Conservation (phyloP, 2,329 filamentous ascomycete species). For the Ophiostoma ips region DNA sequence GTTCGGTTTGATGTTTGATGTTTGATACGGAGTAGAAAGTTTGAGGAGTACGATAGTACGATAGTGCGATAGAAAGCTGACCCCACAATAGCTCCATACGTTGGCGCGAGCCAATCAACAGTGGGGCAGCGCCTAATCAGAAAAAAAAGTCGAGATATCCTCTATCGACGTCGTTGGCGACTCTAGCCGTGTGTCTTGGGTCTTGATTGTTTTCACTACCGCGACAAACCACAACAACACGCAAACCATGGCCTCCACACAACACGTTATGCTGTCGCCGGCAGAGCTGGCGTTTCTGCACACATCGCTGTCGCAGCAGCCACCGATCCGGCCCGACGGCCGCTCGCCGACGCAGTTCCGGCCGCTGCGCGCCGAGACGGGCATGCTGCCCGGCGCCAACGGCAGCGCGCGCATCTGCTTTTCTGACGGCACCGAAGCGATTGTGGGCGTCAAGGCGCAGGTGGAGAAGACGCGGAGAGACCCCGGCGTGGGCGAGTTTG, state of each 20-base stretch:
- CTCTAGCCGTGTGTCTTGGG: not conserved
- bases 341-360: constrained; percentile 77
- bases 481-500: too few species aligned
- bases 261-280: constrained; percentile 70
- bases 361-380: constrained; percentile 76
- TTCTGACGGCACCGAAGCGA: constrained; percentile 86
- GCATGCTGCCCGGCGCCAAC: constrained; percentile 77
- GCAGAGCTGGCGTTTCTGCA: constrained; percentile 95
- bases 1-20: constrained; percentile 7
- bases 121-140: constrained; percentile 4
- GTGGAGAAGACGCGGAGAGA: constrained; percentile 59
- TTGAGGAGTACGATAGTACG: not conserved
- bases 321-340: constrained; percentile 81
- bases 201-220: not conserved
- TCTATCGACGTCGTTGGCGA: not conserved
- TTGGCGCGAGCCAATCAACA: constrained; percentile 4
- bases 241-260: constrained; percentile 45
- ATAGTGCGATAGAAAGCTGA: not conserved
- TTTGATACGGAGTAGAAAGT: not conserved
- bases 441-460: constrained; percentile 91
- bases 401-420: constrained; percentile 90
- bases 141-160: constrained; percentile 2
- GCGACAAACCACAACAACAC: not conserved
- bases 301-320: constrained; percentile 64
- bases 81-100: constrained; percentile 2